Evolutionary conservation across 2,329 filamentous ascomycete species (phyloP), one percentile per base, ranked within the genome.

Genomic region (Verticillium nonalfalfae): DNA sequence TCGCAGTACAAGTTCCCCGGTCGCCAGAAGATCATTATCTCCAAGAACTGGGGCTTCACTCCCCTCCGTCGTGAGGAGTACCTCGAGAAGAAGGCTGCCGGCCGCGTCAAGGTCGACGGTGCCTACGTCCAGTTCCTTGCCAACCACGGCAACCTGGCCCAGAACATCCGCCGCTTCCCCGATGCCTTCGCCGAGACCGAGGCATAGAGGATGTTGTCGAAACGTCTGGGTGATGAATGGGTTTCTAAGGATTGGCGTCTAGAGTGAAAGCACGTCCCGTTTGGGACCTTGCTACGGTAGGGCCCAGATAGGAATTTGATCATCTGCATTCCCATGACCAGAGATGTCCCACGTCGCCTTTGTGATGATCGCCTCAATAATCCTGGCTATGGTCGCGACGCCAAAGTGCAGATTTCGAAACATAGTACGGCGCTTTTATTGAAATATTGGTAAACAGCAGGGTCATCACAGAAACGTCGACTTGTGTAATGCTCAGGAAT

Each of bases 41-140:
- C 91, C 86, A 99, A 98, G 93, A 99, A 99, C 89, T 99, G 95
- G 95, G 95, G 95, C 73, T 99, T 99, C 91, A 99, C 95, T 67
- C 93, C 93, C 77, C 91, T 99, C 74, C 90, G 92, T 76, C 93
- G 95, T 74, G 95, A 98, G 73, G 95, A 99, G 81, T 99, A 98
- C 85, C 85, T 96, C 77, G 87, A 93, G 81, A 91, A 94, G 85
- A 96, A 96, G 88, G 86, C 92, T 77, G 90, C 89, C 75, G 95
- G 95, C 78, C 89, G 88, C 78, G 89, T 99, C 83, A 91, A 94
- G 86, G 90, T 96, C 73, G 95, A 99, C 74, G 95, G 95, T 88
- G 95, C 95, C 74, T 99, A 99, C 84, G 95, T 99, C 73, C 93
- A 99, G 86, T 99, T 99, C 90, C 88, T 98, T 74, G 86, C 86